phyloP scores from a whole-genome alignment of 2,329 filamentous ascomycete genomes.

The Aschersonia sp. region DNA sequence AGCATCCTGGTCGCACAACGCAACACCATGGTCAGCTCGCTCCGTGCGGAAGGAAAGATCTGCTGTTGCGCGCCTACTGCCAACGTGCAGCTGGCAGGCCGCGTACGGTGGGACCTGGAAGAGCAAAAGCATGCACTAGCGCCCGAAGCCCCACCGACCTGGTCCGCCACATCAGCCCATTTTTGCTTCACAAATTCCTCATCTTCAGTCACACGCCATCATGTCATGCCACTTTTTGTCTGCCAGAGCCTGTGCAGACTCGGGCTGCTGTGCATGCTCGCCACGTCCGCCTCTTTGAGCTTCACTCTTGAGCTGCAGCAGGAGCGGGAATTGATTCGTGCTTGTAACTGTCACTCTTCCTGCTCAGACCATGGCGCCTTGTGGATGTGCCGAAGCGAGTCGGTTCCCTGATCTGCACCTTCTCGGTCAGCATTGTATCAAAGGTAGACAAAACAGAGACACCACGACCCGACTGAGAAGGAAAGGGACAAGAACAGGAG shows the following conservation, averaged over 20 bases:
- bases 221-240: constrained; percentile 21
- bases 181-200: constrained; percentile 18
- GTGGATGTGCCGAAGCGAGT: background rate
- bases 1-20: no score
- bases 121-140: background rate
- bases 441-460: background rate
- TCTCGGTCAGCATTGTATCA: no score
- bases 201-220: constrained; percentile 13
- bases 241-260: constrained; percentile 1
- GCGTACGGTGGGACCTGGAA: background rate
- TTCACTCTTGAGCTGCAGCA: background rate
- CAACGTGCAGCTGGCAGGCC: background rate
- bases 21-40: no score
- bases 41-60: no score
- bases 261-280: constrained; percentile 1
- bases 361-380: no score
- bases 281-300: constrained; percentile 1
- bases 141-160: constrained; percentile 4
- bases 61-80: no score
- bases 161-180: constrained; percentile 19
- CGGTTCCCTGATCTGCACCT: background rate
- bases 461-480: background rate
- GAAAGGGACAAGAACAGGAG: background rate
- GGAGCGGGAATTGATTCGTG: background rate
- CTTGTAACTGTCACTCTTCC: no score